Evolutionary conservation across 2,329 filamentous ascomycete genomes (phyloP), one percentile per base, ranked within the genome.

Genomic region (Phyllosticta citribraziliensis): DNA sequence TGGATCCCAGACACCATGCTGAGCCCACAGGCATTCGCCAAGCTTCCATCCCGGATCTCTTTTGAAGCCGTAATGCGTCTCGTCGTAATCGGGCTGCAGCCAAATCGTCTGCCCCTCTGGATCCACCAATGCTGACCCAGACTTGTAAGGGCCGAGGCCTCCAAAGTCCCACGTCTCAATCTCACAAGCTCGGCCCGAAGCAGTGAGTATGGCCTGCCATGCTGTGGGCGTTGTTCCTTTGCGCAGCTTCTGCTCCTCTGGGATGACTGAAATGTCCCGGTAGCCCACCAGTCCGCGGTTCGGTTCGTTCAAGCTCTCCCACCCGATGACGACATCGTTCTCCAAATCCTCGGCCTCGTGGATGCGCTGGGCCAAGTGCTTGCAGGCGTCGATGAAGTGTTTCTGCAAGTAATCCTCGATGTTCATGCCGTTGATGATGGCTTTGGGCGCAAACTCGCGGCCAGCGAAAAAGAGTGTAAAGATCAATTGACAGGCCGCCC

Each of bases 291-390:
- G 80, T 24, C 95, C 93, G 69, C 89, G 84, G 73, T 95, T 94
- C 0, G 94, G 94, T 74, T 99, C 94, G 70, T 99, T 99, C 74
- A 97, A 79, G 69, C 86, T 96, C 78, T 99, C 94, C 89, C 93
- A 99, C 1, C 94, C 94, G 67, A 97, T 88, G 5, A 99, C 86
- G 30, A 94, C 85, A 22, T 92, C 86, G 65, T 94, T 83, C 70
- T 95, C 88, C 12, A 99, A 79, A 70, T 91, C 92, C 0, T 91
- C 92, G 1, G 94, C 92, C 67, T 97, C 91, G 62, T 91, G 86
- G 66, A 99, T 95, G 62, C 88, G 84, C 70, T 84, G 82, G 0
- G 92, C 93, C 8, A 99, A 80, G 71, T 96, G 88, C 20, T 83
- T 84, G 66, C 89, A 88, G 19, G 95, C 91, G 33, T 78, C 80